phyloP scores from a whole-genome alignment of 805 yeast genomes.

The Lachancea nothofagi region DNA sequence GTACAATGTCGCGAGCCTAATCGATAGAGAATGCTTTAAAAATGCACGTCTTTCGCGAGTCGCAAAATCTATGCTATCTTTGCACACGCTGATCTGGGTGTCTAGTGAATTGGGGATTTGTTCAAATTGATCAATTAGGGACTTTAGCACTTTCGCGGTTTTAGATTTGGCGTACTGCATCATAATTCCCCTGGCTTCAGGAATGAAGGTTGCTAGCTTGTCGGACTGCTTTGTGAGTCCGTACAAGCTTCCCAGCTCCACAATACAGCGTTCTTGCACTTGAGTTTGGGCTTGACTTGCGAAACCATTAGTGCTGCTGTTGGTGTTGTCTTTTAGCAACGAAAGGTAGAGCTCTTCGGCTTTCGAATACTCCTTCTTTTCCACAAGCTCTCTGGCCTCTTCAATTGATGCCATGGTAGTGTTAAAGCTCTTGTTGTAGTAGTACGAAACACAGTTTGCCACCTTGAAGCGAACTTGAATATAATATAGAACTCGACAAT shows the following conservation, averaged over 20 bases:
- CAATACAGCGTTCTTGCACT: conserved; percentile 60
- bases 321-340: conserved; percentile 41
- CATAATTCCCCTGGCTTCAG: conserved; percentile 64
- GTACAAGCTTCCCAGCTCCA: conserved; percentile 72
- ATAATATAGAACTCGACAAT: too few species aligned
- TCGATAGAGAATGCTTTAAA: conserved; percentile 79
- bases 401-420: conserved; percentile 35
- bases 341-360: conserved; percentile 60
- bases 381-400: conserved; percentile 57
- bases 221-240: conserved; percentile 42
- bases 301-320: conserved; percentile 37
- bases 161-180: conserved; percentile 85
- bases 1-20: conserved; percentile 72
- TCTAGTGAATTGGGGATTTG: conserved; percentile 56
- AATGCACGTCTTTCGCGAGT: conserved; percentile 75
- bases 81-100: conserved; percentile 65
- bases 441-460: conserved; percentile 4
- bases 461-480: too few species aligned
- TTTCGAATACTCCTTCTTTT: conserved; percentile 41
- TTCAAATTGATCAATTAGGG: conserved; percentile 74
- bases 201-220: conserved; percentile 56
- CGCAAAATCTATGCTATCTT: conserved; percentile 86
- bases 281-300: conserved; percentile 18
- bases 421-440: background rate
- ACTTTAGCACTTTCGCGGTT: conserved; percentile 83